phyloP scores from a whole-genome alignment of 2,329 filamentous ascomycete genomes.

The Tolypocladium pustulatum region DNA sequence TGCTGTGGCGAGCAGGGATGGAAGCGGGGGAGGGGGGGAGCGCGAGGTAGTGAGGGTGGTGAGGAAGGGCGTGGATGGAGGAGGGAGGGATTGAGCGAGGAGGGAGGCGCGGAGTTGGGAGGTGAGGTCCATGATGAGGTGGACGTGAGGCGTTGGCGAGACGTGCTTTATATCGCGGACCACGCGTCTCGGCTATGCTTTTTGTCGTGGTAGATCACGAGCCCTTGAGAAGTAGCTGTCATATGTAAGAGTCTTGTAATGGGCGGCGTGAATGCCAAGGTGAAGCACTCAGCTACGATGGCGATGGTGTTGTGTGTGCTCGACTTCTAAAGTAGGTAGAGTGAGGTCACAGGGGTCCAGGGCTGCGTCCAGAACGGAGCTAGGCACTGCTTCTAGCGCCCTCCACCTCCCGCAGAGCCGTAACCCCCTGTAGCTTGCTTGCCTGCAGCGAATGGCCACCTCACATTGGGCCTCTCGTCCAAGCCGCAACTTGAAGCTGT shows the following conservation, averaged over 20 bases:
- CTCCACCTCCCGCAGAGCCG: not conserved
- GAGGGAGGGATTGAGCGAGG: constrained; percentile 42
- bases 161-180: not conserved
- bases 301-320: not conserved
- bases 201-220: not conserved
- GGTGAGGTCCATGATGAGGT: constrained; percentile 10
- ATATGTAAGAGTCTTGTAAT: not conserved
- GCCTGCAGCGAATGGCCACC: not conserved
- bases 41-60: constrained; percentile 46
- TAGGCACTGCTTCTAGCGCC: not conserved
- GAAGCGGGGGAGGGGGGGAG: constrained; percentile 49
- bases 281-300: not conserved
- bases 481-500: not conserved
- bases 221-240: not conserved
- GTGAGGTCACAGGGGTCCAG: not conserved
- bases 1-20: constrained; percentile 67
- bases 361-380: no score
- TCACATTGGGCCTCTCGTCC: not conserved
- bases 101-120: constrained; percentile 28
- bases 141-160: not conserved
- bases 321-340: no score
- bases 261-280: not conserved
- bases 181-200: not conserved
- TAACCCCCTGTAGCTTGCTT: not conserved
- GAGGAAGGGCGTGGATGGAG: constrained; percentile 49